Evolutionary conservation across 257 asterid species (phyloP).

Genomic region (Solanum ossicruentum): DNA sequence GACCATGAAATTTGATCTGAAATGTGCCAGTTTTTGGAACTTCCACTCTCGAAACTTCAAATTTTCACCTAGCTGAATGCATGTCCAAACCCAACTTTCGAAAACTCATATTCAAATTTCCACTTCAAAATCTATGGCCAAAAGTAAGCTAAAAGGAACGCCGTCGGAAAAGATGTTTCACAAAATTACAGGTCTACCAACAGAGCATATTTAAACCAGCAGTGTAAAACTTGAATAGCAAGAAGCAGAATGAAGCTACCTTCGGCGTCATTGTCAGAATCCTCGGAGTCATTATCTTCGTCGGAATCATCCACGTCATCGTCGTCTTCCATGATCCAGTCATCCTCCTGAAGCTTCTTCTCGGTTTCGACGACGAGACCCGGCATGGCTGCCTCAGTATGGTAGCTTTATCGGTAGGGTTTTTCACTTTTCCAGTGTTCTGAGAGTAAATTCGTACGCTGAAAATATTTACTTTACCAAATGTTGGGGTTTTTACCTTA

Average conservation of each 20-base stretch:
- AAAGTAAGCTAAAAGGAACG: background rate
- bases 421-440: background rate
- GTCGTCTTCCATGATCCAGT: conserved; percentile 59
- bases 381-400: conserved; percentile 24
- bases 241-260: conserved; percentile 14
- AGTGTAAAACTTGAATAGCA: background rate
- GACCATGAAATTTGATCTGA: background rate
- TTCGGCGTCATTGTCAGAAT: conserved; percentile 48
- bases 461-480: background rate
- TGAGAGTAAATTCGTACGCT: background rate
- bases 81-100: background rate
- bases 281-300: conserved; percentile 47
- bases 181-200: background rate
- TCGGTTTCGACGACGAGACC: conserved; percentile 49
- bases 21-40: background rate
- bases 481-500: background rate
- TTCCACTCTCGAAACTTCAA: background rate
- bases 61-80: background rate
- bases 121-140: background rate
- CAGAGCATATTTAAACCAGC: background rate
- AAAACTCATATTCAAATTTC: background rate
- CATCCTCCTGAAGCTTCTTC: conserved; percentile 43
- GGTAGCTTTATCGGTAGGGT: background rate
- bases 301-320: conserved; percentile 35
- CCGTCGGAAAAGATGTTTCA: background rate